Evolutionary conservation across 2,329 filamentous ascomycete species (phyloP), one percentile per base, ranked within the genome.

Genomic region (Aspergillus novoparasiticus): DNA sequence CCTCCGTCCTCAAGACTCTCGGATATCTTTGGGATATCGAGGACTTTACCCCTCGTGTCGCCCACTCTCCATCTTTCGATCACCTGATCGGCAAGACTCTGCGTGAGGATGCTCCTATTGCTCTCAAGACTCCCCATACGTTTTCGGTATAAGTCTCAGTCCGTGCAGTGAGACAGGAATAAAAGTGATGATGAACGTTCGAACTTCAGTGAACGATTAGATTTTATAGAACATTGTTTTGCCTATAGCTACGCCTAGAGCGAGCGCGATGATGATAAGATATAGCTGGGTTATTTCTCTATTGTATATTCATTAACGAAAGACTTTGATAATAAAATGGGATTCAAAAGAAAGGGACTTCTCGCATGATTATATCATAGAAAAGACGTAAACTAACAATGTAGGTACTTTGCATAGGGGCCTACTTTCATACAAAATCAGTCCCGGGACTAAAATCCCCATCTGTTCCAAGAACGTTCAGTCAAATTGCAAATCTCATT

Each of bases 1-100:
- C 70, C 1, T 75, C 72, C 0, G 70, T 75, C 21, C 65, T 75
- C 46, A 66, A 71, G 14, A 75, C 72, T 4, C 66, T 76, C 4
- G 74, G 73, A n/a, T 74, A 75, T 28, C 69, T 76, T 10, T 76
- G 74, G 74, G 73, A 76, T 56, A 74, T 76, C 64, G 70, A 73
- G 21, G 70, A 71, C 2, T 75, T 76, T 41, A 75, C 68, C 0
- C 71, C 73, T 2, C 69, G 74, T 26, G 73, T 75, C 21, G 64
- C 60, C 26, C 43, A 55, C 4, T 66, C 74, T 6, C 64, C 74
- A 28, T 73, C 73, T 1, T 76, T 75, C 57, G 72, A 75, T 41
- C 73, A 76, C 65, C 64, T 76, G 51, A 67, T 76, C 48, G 61
- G 57, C 46, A 46, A 45, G 14, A 58, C 34, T 1, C 43, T 53